Evolutionary conservation across 768 basidiomycete species (phyloP), one percentile per base, ranked within the genome.

Genomic region (Hypholoma fasciculare): DNA sequence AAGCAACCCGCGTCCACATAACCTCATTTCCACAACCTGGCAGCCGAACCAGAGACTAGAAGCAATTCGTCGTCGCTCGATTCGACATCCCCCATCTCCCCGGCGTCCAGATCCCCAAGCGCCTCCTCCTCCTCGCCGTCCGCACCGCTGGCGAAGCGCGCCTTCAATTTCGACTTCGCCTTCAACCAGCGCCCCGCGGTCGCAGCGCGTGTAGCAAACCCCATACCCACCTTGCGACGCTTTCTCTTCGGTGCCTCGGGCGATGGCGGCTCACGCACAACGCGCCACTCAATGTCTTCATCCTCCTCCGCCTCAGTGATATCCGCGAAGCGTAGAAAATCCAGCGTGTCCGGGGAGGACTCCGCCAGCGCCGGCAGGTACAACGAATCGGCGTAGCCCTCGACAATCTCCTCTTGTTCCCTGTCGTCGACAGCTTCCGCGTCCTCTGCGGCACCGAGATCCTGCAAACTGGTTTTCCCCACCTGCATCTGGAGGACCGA

Each of bases 231-330:
- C 23, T 37, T 50, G 51, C 23, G 37, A 19, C 36, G 20, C 16
- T 36, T 44, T 36, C 37, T 69, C 38, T 70, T 72, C 42, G 63
- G 59, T 2, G 71, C 54, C 23, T 71, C 64, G 11, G 75, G 76
- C 13, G 76, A 78, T 9, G 72, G 74, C 5, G 75, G 74, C 44
- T 71, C 74, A 19, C 73, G 74, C 17, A 72, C 74, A n/a, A 70
- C 67, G 69, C 71, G 72, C 55, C 74, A 75, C 11, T 56, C 55
- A 64, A 27, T 49, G 14, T 50, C 50, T 7, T 63, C 60, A 16
- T 63, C 59, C 13, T 65, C 63, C 23, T 65, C 63, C 34, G 62
- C 61, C 34, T 65, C 61, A 20, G 51, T 51, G 39, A 63, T 61
- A 17, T 54, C 54, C 17, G 60, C 52, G 37, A 63, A 64, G 7